Evolutionary conservation across 345 rosid species (phyloP).

Genomic region (Brassica carinata): DNA sequence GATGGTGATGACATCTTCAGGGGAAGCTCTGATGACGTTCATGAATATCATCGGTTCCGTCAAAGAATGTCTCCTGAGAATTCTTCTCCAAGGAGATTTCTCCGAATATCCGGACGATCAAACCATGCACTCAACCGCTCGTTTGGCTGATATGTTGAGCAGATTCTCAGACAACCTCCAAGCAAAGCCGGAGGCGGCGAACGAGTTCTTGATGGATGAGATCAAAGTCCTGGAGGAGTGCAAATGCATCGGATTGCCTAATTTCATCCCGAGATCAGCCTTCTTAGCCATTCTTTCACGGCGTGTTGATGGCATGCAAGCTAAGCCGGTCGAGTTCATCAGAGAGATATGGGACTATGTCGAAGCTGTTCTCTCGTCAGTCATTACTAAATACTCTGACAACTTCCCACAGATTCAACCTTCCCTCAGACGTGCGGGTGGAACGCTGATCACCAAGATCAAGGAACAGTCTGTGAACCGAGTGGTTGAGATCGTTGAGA

Average conservation of each 20-base stretch:
- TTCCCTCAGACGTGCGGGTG: background rate
- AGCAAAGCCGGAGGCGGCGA: background rate
- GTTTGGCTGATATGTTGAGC: conserved; percentile 27
- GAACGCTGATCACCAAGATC: background rate
- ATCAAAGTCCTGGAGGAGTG: conserved; percentile 24
- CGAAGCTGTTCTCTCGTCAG: conserved; percentile 1
- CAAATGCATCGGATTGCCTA: conserved; percentile 3
- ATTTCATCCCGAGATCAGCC: conserved; percentile 6
- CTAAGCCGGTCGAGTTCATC: conserved; percentile 26
- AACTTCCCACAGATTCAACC: conserved; percentile 27
- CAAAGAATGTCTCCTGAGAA: conserved; percentile 48
- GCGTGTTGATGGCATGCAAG: background rate
- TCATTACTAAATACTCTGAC: background rate
- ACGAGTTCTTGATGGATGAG: conserved; percentile 23
- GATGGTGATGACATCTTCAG: conserved; percentile 20
- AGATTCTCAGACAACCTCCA: conserved; percentile 10
- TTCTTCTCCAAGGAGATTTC: conserved; percentile 49
- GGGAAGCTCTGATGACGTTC: conserved; percentile 46
- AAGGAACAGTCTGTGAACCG: conserved; percentile 13
- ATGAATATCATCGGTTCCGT: conserved; percentile 47
- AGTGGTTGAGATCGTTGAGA: conserved; percentile 17
- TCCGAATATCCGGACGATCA: conserved; percentile 46
- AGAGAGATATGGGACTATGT: conserved; percentile 28
- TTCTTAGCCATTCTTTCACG: conserved; percentile 6
- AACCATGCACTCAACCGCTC: conserved; percentile 23